Conservation (phyloP, 1,284 basidiomycete genomes). For the Moniliella sp. region DNA sequence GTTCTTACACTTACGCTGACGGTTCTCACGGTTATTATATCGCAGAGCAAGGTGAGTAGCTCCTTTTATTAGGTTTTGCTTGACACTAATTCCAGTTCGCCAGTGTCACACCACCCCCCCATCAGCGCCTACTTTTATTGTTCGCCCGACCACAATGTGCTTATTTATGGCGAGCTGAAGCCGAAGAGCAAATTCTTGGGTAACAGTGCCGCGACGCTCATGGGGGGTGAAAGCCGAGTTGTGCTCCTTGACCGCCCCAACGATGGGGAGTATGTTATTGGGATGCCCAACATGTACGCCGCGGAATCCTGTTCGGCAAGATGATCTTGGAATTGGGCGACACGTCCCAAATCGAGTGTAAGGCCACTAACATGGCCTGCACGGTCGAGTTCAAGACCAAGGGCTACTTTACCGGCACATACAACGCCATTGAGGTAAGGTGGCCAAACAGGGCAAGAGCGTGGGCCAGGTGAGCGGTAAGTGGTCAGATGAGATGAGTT, state of each 20-base stretch:
- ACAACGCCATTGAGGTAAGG: conserved; percentile 72
- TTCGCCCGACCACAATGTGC: conserved; percentile 59
- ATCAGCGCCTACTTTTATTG: conserved; percentile 91
- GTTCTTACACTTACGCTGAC: conserved; percentile 75
- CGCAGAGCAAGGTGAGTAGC: conserved; percentile 61
- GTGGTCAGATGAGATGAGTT: conserved; percentile 81
- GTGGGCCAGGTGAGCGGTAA: conserved; percentile 69
- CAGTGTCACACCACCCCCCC: conserved; percentile 80
- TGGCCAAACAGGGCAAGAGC: conserved; percentile 48
- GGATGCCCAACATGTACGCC: conserved; percentile 47
- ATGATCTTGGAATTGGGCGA: conserved; percentile 95
- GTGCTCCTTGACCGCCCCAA: conserved; percentile 21
- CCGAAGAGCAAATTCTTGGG: conserved; percentile 91
- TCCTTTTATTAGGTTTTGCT: no score
- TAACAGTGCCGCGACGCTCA: conserved; percentile 43
- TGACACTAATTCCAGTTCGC: no score
- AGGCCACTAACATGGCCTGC: conserved; percentile 50
- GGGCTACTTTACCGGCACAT: conserved; percentile 91
- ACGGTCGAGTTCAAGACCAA: conserved; percentile 97
- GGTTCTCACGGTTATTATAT: conserved; percentile 85
- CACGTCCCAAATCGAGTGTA: conserved; percentile 62
- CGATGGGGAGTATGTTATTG: conserved; percentile 27
- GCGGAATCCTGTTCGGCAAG: conserved; percentile 89
- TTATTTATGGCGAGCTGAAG: conserved; percentile 74
- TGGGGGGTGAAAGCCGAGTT: conserved; percentile 68